These are phyloP conservation scores for Stygiomarasmius scandens DNA, from an alignment of 1,284 basidiomycete genomes.

Conservation along the genomic window DNA sequence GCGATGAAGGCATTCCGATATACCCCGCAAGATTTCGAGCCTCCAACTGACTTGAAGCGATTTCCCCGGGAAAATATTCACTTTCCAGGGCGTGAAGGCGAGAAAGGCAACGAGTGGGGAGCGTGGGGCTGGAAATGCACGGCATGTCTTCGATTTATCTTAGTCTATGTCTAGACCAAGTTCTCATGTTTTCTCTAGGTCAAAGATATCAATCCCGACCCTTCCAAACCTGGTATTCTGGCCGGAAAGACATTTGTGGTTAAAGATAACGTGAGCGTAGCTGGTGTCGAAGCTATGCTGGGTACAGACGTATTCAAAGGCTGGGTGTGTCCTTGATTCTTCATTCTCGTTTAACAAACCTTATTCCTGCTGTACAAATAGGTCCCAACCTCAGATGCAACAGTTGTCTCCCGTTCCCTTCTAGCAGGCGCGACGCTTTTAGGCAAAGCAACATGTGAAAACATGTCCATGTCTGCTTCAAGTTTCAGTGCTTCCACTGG, in stretches of 20 bases:
- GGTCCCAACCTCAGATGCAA: slow-evolving; percentile 14
- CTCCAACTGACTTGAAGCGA: slow-evolving; percentile 3
- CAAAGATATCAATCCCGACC: slow-evolving; percentile 6
- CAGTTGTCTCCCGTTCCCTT: slow-evolving; percentile 14
- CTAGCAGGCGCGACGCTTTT: slow-evolving; percentile 13
- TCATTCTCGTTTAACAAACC: not conserved
- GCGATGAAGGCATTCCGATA: too few relatives aligned
- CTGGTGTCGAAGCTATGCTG: slow-evolving; percentile 11
- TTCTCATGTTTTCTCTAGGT: not conserved
- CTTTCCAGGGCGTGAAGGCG: slow-evolving; percentile 2
- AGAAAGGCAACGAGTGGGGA: slow-evolving; percentile 4
- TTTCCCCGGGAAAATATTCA: slow-evolving; percentile 9
- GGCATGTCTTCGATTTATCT: not conserved
- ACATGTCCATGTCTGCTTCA: slow-evolving; percentile 13
- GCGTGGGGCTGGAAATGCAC: slow-evolving; percentile 15
- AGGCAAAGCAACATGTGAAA: slow-evolving; percentile 17
- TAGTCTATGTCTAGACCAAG: not conserved
- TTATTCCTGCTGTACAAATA: not conserved
- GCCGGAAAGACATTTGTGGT: slow-evolving; percentile 2
- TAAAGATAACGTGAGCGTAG: slow-evolving; percentile 12
- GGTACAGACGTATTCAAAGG: slow-evolving; percentile 13
- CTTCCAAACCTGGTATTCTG: not conserved
- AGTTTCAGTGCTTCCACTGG: slow-evolving; percentile 15
- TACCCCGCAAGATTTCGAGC: slow-evolving; percentile 4
- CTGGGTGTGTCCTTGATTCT: slow-evolving; percentile 5